phyloP scores from a whole-genome alignment of 306 rosid species.

The Gleditsia sinensis region DNA sequence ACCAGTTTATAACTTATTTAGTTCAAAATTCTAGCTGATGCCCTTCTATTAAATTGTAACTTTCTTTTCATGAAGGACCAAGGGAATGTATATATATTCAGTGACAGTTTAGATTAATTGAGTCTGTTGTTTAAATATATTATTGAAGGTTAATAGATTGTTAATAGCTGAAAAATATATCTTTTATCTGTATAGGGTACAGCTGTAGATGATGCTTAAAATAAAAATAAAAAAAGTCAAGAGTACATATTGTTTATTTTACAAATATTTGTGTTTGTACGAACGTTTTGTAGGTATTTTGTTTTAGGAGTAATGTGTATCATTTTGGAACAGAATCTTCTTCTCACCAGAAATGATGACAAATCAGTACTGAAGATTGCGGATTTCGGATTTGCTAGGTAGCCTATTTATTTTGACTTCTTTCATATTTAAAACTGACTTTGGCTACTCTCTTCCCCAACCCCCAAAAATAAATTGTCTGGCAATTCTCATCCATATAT shows the following conservation, averaged over 20 bases:
- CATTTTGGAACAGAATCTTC: constrained; percentile 87
- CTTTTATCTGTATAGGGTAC: background rate
- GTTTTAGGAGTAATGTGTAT: constrained; percentile 45
- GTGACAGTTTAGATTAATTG: constrained; percentile 1
- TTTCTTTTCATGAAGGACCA: background rate
- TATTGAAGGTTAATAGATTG: background rate
- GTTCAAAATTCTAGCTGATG: constrained; percentile 22
- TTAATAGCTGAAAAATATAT: background rate
- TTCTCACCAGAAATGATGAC: constrained; percentile 75
- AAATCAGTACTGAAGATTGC: constrained; percentile 90
- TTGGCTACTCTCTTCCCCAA: background rate
- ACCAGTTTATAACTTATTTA: constrained; percentile 7
- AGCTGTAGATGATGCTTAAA: background rate
- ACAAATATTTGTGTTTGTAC: constrained; percentile 37
- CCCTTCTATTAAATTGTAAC: constrained; percentile 8
- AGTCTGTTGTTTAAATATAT: background rate
- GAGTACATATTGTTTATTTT: constrained; percentile 27
- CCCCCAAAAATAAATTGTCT: background rate
- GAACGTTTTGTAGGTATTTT: constrained; percentile 45
- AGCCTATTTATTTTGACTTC: constrained; percentile 32
- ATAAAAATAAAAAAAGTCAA: background rate
- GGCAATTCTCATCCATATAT: background rate
- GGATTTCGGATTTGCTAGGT: constrained; percentile 99
- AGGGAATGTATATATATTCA: background rate
- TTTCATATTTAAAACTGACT: constrained; percentile 11